Percentiles rank a stretch among this genome's conserved stretches.
Evolutionary conservation across 805 yeast species (phyloP).

Genomic region (Sugiyamaella marilandica): DNA sequence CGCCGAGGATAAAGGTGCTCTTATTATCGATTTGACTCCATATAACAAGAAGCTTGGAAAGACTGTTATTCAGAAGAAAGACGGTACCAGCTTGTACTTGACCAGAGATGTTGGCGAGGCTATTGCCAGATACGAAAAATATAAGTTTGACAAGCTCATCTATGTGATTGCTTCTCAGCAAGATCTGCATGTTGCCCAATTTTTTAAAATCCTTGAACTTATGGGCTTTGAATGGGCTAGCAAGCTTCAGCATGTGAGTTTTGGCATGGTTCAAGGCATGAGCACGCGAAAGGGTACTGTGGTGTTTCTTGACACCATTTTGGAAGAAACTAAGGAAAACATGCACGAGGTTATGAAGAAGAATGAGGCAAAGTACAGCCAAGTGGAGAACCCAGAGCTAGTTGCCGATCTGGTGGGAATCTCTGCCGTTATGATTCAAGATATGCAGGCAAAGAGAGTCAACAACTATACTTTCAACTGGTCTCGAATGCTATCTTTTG

Average conservation of each 20-base stretch:
- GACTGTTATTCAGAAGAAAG: constrained; percentile 86
- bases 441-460: constrained; percentile 95
- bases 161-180: constrained; percentile 96
- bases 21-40: constrained; percentile 75
- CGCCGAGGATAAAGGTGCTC: constrained; percentile 87
- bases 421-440: constrained; percentile 98
- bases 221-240: constrained; percentile 88
- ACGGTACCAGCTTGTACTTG: constrained; percentile 89
- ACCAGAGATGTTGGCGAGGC: constrained; percentile 98
- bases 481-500: constrained; percentile 97
- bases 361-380: constrained; percentile 85
- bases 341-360: constrained; percentile 97
- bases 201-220: constrained; percentile 87
- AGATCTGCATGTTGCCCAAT: constrained; percentile 89
- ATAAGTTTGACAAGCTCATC: constrained; percentile 90
- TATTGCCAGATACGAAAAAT: constrained; percentile 75
- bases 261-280: constrained; percentile 99
- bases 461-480: constrained; percentile 95
- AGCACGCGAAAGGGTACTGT: constrained; percentile 97
- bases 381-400: constrained; percentile 87
- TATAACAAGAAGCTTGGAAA: constrained; percentile 91
- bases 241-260: constrained; percentile 75
- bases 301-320: constrained; percentile 90
- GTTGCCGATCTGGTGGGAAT: constrained; percentile 95
- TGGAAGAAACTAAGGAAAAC: constrained; percentile 86